Evolutionary conservation across 2,329 filamentous ascomycete species (phyloP).

Genomic region (Penicillium janthinellum): DNA sequence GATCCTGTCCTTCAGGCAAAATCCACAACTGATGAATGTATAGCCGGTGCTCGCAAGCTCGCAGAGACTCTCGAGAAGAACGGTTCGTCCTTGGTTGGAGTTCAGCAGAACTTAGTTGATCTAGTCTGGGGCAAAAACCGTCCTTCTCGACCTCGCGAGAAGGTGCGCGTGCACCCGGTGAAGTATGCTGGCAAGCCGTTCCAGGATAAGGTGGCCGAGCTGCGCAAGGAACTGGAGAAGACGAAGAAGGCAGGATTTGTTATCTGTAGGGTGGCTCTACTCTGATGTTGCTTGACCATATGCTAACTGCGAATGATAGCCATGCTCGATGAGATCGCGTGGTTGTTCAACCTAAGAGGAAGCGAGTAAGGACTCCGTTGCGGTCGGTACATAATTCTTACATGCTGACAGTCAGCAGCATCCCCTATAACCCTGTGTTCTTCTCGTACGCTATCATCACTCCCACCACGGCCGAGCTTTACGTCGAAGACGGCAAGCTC

Average conservation of each 20-base stretch:
- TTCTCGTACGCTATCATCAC: conserved; percentile 95
- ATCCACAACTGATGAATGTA: conserved; percentile 13
- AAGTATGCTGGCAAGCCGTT: conserved; percentile 82
- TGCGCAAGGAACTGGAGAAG: conserved; percentile 89
- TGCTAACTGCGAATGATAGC: conserved; percentile 43
- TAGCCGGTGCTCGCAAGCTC: conserved; percentile 71
- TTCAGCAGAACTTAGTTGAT: conserved; percentile 86
- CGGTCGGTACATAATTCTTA: not conserved
- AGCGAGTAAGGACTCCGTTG: conserved; percentile 63
- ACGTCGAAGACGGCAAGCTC: conserved; percentile 80
- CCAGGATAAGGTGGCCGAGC: conserved; percentile 76
- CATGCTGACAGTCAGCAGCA: conserved; percentile 49
- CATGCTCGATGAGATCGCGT: conserved; percentile 94
- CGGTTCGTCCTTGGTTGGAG: conserved; percentile 71
- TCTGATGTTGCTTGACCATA: conserved; percentile 1
- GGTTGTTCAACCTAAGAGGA: conserved; percentile 96
- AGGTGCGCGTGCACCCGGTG: conserved; percentile 69
- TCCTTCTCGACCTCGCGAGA: conserved; percentile 73
- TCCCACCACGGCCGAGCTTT: conserved; percentile 72
- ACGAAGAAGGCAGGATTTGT: conserved; percentile 86
- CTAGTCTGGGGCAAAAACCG: conserved; percentile 77
- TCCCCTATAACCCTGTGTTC: conserved; percentile 97
- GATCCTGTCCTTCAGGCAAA: not conserved
- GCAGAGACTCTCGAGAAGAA: conserved; percentile 84
- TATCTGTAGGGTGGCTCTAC: conserved; percentile 57